Base-by-base conservation (phyloP, 2,329 filamentous ascomycete species). In the Colletotrichum tamarilloi region DNA sequence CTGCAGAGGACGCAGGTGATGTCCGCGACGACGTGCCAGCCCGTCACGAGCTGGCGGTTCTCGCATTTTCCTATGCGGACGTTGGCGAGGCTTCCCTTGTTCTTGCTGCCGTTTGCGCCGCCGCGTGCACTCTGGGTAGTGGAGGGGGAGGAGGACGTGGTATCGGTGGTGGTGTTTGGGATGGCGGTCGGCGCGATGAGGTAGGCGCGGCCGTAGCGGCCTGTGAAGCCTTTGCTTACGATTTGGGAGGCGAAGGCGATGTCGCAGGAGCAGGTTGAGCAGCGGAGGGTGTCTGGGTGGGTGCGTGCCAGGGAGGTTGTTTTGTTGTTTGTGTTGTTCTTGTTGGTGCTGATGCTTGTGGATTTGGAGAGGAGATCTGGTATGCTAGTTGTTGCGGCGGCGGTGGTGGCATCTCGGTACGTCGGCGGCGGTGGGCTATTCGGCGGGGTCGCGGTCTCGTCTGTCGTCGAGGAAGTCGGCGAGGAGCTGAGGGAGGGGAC, bases 141-240 rank as follows among this genome's bases (percentile, higher is more conserved):
- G 28, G 28, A 28, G 28, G 28, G 91, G 76, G 70, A 1, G 74
- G 71, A 4, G 63, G 73, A 67, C 62, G 76, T 4, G 14, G 56
- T 26, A 53, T 71, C 8, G 46, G 76, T 63, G 35, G 79, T 62
- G 11, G 32, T 12, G 11, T 35, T 35, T 12, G 32, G 9, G 1
- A 78, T 57, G 56, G 76, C 28, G 76, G 60, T 80, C 42, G 84
- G 84, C 59, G 88, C 84, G 62, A 92, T 88, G 62, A 93, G 86
- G 78, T 88, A 91, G 14, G 91, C 91, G 28, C 90, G 87, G 6
- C 91, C 91, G 79, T 92, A 87, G 24, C 90, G 89, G 22, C 91
- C 91, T 0, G 88, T 91, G 82, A 93, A 93, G 75, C 90, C 89
- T 79, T 92, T 92, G 75, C 87, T 90, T 52, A 93, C 86, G 73